Evolutionary conservation across 257 asterid species (phyloP), one percentile per base, ranked within the genome.

Genomic region (Gentiana dahurica): DNA sequence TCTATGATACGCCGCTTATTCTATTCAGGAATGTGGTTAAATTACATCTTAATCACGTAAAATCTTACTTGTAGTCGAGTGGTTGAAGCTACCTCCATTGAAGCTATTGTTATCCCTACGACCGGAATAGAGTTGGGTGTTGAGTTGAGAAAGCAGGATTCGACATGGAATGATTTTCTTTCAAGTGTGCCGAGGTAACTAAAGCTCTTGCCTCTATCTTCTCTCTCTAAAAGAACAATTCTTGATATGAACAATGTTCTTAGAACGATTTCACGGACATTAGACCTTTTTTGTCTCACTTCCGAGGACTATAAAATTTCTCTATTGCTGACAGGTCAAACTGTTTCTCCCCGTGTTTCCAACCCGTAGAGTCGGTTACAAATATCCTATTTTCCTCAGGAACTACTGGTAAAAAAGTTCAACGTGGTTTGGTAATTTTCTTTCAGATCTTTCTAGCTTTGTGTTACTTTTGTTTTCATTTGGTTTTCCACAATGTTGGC

Each of bases 331-430:
- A 65, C 89, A 87, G 96, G 65, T 65, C 85, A 61, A 72, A 79
- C 59, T 61, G 53, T 66, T 77, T 72, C 69, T 62, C 77, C 34
- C 95, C 98, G 12, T 71, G 70, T 77, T 75, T 75, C 76, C 94
- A 82, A 61, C 59, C 96, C 43, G 55, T 77, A 44, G 89, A 84
- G 36, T 71, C 96, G 55, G 68, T 84, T 54, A 87, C 94, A 60
- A 90, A 78, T 67, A 79, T 90, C 76, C 73, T 90, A 37, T 90
- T 90, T 76, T 90, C 98, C 54, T 90, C 98, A 2, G 96, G 98
- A 58, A 90, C 98, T 68, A 82, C 98, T 49, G 96, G 98, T 90
- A 12, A 47, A 75, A 48, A 15, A 51, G 51, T 52, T 46, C 55
- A 65, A 10, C 33, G 35, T 34, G 13, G 46, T 9, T 34, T 34